Conservation (phyloP, 1,284 basidiomycete genomes). For the Boletus semigastroideus region DNA sequence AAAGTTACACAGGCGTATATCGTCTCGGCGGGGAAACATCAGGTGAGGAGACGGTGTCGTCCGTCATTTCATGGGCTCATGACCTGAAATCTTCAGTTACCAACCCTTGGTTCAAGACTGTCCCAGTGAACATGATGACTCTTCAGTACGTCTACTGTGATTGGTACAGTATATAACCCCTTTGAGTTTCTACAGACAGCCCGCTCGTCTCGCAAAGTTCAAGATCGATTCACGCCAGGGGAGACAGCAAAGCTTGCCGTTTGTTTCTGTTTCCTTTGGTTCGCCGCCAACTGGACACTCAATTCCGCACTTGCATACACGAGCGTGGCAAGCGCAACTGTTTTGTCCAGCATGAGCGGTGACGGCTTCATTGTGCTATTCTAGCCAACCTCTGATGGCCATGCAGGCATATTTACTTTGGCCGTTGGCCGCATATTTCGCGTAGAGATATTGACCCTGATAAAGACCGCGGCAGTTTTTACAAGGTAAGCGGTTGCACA, state of each 20-base stretch:
- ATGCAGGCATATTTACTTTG: slow-evolving; percentile 92
- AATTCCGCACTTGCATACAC: slow-evolving; percentile 84
- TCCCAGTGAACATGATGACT: slow-evolving; percentile 11
- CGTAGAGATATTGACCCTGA: slow-evolving; percentile 76
- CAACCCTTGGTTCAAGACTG: slow-evolving; percentile 23
- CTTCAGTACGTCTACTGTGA: slow-evolving; percentile 15
- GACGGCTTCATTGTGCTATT: slow-evolving; percentile 25
- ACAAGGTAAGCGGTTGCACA: slow-evolving; percentile 60
- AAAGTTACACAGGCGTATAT: slow-evolving; percentile 30
- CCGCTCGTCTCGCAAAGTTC: slow-evolving; percentile 5
- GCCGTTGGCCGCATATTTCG: slow-evolving; percentile 81
- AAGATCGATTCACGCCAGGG: slow-evolving; percentile 53
- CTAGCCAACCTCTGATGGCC: slow-evolving; percentile 2
- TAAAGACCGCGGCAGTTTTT: slow-evolving; percentile 81
- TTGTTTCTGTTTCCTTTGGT: slow-evolving; percentile 85
- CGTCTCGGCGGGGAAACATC: slow-evolving; percentile 14
- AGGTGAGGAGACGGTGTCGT: slow-evolving; percentile 9
- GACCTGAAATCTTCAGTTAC: slow-evolving; percentile 20
- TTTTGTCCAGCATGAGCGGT: slow-evolving; percentile 89
- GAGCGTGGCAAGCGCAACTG: slow-evolving; percentile 88
- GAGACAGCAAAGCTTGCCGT: slow-evolving; percentile 80
- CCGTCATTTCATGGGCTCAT: not conserved
- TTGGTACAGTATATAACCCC: not conserved
- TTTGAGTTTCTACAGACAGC: slow-evolving; percentile 9
- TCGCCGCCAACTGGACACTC: slow-evolving; percentile 87